These are phyloP conservation scores for Clitopilus hobsonii DNA, from an alignment of 768 basidiomycete genomes.

Conservation along the genomic window DNA sequence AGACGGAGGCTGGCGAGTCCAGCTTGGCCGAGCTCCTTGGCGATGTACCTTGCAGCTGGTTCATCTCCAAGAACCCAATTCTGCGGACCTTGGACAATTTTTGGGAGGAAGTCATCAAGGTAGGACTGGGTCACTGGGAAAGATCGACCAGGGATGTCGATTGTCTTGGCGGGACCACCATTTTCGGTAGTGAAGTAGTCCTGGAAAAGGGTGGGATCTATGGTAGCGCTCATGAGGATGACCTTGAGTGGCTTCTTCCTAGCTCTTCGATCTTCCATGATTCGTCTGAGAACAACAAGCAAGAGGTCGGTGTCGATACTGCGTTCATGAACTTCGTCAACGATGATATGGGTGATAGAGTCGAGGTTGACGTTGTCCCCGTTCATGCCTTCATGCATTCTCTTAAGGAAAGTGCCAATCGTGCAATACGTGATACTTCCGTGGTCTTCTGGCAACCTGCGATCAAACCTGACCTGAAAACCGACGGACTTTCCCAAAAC, in stretches of 20 bases:
- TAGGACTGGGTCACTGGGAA: conserved; percentile 83
- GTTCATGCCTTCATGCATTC: conserved; percentile 72
- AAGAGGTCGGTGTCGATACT: conserved; percentile 90
- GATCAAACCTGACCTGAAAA: conserved; percentile 90
- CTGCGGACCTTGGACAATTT: conserved; percentile 37
- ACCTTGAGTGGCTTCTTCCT: conserved; percentile 75
- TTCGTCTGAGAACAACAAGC: conserved; percentile 82
- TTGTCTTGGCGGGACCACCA: conserved; percentile 58
- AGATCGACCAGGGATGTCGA: conserved; percentile 87
- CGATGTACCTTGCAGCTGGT: conserved; percentile 65
- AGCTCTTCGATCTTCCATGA: conserved; percentile 69
- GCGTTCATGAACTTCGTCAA: conserved; percentile 96
- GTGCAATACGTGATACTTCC: conserved; percentile 93
- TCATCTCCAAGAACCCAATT: conserved; percentile 71
- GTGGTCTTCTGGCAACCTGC: conserved; percentile 69
- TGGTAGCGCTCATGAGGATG: conserved; percentile 93
- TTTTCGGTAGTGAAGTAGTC: conserved; percentile 71
- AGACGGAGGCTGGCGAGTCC: conserved; percentile 22
- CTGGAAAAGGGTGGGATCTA: conserved; percentile 87
- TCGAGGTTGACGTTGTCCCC: conserved; percentile 51
- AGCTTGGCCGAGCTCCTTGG: conserved; percentile 52
- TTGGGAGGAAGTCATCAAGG: conserved; percentile 70
- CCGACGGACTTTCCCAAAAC: conserved; percentile 68
- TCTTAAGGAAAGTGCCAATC: conserved; percentile 83
- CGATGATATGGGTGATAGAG: conserved; percentile 82